Base-by-base conservation (phyloP, 352 stramenopile genomes). In the Phytopythium oedochilum region DNA sequence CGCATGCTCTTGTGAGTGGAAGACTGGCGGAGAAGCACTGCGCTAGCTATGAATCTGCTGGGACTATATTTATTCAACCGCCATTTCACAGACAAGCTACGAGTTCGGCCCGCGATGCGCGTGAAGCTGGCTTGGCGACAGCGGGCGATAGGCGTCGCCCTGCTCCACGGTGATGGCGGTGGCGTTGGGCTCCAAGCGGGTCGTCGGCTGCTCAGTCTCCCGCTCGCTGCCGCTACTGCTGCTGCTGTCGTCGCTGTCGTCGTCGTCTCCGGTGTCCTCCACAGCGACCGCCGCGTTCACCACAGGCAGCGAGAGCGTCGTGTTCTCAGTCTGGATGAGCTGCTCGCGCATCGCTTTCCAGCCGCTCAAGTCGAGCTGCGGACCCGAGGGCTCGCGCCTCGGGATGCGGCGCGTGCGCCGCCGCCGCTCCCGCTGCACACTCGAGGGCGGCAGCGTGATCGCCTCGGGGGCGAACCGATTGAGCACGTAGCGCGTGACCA, bases 341-440 rank as follows among this genome's bases (percentile, higher is more conserved):
- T 78, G 73, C 43, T 85, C 75, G 17, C 72, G 64, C 70, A 78
- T 78, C 22, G 55, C 53, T 39, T 65, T 64, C 75, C 75, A 85
- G 7, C 75, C 75, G n/a, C 66, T 73, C 53, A 85, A 55, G 49
- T 55, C 75, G 35, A 85, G 51, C 18, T 70, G 60, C 22, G 64
- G 62, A 23, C 59, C 23, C 35, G 36, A 34, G 18, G 57, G 48
- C 48, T 55, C 48, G 25, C 48, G 48, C 35, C 48, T 23, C 1
- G 22, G 31, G 14, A 43, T 11, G 39, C 57, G 8, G 48, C 59
- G 11, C 18, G 28, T 10, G 6, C 18, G 46, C 18, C 28, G n/a
- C 29, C 29, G 29, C 28, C 29, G 29, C 46, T 53, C 46, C 2
- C 31, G 46, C 11, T 39, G 46, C 28, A 40, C 29, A 29, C 26